These are phyloP conservation scores for Lasiosphaeria miniovina DNA, from an alignment of 495 filamentous ascomycete genomes.

Conservation along the genomic window DNA sequence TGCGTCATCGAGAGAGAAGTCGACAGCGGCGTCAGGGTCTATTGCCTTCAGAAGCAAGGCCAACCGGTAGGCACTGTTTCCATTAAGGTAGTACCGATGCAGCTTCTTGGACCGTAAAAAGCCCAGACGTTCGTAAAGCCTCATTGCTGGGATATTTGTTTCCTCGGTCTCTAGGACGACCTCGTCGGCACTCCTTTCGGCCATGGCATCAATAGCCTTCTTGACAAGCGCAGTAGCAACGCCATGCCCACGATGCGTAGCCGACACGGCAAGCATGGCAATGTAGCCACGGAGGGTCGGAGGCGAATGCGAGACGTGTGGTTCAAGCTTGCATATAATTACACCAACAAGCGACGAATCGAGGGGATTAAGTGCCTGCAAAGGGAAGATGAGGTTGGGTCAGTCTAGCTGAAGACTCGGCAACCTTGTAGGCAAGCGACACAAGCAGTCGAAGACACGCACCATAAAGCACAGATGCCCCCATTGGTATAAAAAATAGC, in stretches of 20 bases:
- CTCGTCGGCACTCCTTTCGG: constrained; percentile 79
- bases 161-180: constrained; percentile 96
- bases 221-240: constrained; percentile 87
- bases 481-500: constrained; percentile 99
- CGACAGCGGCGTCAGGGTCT: constrained; percentile 29
- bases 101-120: constrained; percentile 91
- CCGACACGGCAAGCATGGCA: constrained; percentile 90
- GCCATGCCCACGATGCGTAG: constrained; percentile 75
- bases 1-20: constrained; percentile 24
- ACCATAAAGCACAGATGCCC: constrained; percentile 93
- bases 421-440: background rate
- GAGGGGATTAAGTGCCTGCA: constrained; percentile 62
- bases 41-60: constrained; percentile 71
- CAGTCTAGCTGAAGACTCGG: constrained; percentile 5
- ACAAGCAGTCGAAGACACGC: constrained; percentile 13
- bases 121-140: constrained; percentile 88
- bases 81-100: constrained; percentile 95
- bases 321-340: constrained; percentile 94
- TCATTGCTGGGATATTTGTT: constrained; percentile 87
- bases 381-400: background rate
- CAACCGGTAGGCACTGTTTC: constrained; percentile 88
- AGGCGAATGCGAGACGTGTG: constrained; percentile 64
- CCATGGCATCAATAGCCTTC: constrained; percentile 92
- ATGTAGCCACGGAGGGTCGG: constrained; percentile 91
- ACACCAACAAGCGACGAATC: constrained; percentile 67